Evolutionary conservation across 1,284 basidiomycete genomes (phyloP).

Genomic region (Pseudozyma pruni): DNA sequence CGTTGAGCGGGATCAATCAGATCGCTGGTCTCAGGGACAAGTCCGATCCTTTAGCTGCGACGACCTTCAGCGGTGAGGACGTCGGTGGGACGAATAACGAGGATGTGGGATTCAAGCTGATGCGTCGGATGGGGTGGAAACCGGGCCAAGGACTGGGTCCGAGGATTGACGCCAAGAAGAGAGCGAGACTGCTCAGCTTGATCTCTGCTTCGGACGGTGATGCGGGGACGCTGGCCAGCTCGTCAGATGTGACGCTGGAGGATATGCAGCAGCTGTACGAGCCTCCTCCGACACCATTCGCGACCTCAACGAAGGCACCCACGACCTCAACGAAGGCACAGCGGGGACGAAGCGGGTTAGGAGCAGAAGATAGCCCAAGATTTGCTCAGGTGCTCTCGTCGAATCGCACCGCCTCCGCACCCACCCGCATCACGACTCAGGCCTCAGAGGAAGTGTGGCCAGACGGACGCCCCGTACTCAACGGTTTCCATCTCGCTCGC

Average conservation of each 20-base stretch:
- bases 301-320: too few species aligned
- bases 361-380: conserved; percentile 61
- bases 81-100: background rate
- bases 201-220: conserved; percentile 10
- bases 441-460: conserved; percentile 70
- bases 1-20: conserved; percentile 7
- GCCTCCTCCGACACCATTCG: conserved; percentile 78
- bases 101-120: conserved; percentile 71
- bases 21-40: conserved; percentile 10
- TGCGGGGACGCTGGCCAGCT: background rate
- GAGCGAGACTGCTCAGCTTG: conserved; percentile 70
- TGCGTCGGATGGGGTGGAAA: conserved; percentile 95
- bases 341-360: conserved; percentile 76
- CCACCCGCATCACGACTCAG: too few species aligned
- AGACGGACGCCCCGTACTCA: conserved; percentile 79
- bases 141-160: conserved; percentile 92
- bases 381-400: conserved; percentile 10
- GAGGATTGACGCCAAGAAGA: conserved; percentile 81
- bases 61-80: background rate
- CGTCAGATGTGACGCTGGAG: conserved; percentile 11
- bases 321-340: too few species aligned
- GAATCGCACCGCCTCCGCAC: too few species aligned
- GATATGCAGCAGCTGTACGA: conserved; percentile 85
- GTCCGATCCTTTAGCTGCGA: background rate
- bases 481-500: conserved; percentile 79